phyloP scores from a whole-genome alignment of 1,284 basidiomycete species.

The Apiotrichum domesticum region DNA sequence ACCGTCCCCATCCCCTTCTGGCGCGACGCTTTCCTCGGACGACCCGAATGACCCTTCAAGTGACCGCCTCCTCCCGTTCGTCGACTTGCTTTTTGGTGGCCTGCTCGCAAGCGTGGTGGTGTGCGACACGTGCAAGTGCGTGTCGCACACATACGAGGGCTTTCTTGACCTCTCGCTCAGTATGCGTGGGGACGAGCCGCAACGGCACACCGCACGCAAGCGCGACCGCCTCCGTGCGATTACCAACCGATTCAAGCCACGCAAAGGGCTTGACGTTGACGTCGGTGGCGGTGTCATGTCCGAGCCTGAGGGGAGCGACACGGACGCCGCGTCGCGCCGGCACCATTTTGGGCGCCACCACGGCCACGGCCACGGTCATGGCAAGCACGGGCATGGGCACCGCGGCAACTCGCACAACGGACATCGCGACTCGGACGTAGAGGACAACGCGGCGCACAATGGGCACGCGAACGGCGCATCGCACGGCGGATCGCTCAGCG shows the following conservation, averaged over 20 bases:
- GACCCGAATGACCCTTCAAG: no score
- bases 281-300: conserved; percentile 18
- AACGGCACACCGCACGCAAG: conserved; percentile 18
- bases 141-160: conserved; percentile 82
- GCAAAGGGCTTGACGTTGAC: conserved; percentile 50
- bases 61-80: conserved; percentile 57
- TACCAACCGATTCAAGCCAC: conserved; percentile 39
- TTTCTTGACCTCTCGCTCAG: conserved; percentile 89
- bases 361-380: background rate
- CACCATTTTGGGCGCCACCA: background rate
- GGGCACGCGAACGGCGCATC: background rate
- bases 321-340: conserved; percentile 11
- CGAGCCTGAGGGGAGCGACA: conserved; percentile 36
- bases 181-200: conserved; percentile 53
- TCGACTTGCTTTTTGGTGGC: conserved; percentile 85
- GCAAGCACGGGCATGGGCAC: background rate
- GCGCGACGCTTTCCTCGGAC: background rate
- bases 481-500: background rate
- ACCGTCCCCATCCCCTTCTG: background rate
- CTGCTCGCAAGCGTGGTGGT: conserved; percentile 81
- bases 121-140: conserved; percentile 81
- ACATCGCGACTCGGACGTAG: background rate
- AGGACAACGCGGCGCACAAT: background rate
- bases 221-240: conserved; percentile 66
- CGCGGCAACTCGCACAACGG: background rate